Conservation (phyloP, 352 stramenopile species). For the Phytophthora syringae region DNA sequence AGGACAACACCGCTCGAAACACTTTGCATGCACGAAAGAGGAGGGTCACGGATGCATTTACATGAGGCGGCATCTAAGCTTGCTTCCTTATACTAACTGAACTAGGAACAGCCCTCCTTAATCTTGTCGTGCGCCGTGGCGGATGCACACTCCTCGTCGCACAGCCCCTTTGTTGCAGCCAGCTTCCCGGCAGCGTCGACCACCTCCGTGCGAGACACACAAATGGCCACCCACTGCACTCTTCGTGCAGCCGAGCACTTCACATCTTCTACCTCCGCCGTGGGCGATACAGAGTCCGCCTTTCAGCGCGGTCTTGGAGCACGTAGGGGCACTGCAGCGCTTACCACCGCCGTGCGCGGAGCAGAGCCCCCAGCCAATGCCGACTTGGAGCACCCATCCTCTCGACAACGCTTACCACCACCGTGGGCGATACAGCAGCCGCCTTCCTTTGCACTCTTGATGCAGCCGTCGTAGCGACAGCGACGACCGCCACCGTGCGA, state of each 20-base stretch:
- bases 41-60: constrained; percentile 28
- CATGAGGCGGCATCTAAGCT: constrained; percentile 27
- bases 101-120: constrained; percentile 4
- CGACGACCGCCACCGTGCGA: constrained; percentile 69
- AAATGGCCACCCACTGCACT: constrained; percentile 66
- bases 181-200: constrained; percentile 58
- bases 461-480: constrained; percentile 56
- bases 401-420: constrained; percentile 62
- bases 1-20: background rate
- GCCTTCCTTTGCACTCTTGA: constrained; percentile 78
- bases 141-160: constrained; percentile 77
- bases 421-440: too few relatives aligned
- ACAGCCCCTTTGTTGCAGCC: constrained; percentile 77
- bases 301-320: constrained; percentile 73
- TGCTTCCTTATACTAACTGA: constrained; percentile 29
- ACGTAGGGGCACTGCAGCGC: constrained; percentile 52
- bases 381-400: constrained; percentile 64
- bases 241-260: constrained; percentile 55
- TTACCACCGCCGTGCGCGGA: constrained; percentile 75
- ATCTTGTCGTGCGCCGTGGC: constrained; percentile 52
- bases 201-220: constrained; percentile 71
- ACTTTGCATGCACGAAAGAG: constrained; percentile 4
- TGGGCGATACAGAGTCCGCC: constrained; percentile 70
- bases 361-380: constrained; percentile 70
- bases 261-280: constrained; percentile 63